Base-by-base conservation (phyloP, 2,329 filamentous ascomycete species). In the Ascochyta viciae-villosae region DNA sequence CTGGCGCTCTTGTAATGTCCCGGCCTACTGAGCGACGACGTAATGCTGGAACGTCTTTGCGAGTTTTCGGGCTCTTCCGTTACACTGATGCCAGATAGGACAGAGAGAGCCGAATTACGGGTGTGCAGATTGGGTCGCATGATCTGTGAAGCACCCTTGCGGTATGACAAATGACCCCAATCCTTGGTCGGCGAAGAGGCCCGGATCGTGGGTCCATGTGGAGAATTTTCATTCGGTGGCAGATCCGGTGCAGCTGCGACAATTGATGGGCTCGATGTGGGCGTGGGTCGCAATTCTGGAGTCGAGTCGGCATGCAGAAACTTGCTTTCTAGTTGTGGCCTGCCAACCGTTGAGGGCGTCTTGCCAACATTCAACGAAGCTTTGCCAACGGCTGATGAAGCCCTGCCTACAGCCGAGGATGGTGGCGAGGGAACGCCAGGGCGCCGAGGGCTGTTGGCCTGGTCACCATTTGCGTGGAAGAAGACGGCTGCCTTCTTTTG, bases 261-360 rank as follows among this genome's bases (percentile, higher is more conserved):
- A 8, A 67, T 57, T 15, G 71, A 68, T 38, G 73, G 74, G 10
- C 68, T 73, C n/a, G 67, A 61, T n/a, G 70, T 63, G n/a, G 74
- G 67, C 37, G 69, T 62, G 22, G 40, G 50, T 72, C 76, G 41
- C 74, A 77, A 8, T 82, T 84, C 40, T 39, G 66, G 66, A 42
- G 71, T 64, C 6, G 68, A 74, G 73, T 91, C 89, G 57, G 88
- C 90, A 72, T 92, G 89, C 73, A 92, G 87, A 78, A 93, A 92
- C 71, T 90, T 91, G 75, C 66, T 71, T 27, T 73, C 70, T 6
- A 67, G 48, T 16, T 65, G 66, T 1, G 63, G 46, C 53, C 66
- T 69, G 22, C 61, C 61, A 12, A 61, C 16, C 16, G 42, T 43
- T 13, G 50, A 52, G 8, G 42, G 29, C 9, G 34, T 19, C 50